Base-by-base conservation (phyloP, 345 rosid genomes). In the Bruguiera parviflora region DNA sequence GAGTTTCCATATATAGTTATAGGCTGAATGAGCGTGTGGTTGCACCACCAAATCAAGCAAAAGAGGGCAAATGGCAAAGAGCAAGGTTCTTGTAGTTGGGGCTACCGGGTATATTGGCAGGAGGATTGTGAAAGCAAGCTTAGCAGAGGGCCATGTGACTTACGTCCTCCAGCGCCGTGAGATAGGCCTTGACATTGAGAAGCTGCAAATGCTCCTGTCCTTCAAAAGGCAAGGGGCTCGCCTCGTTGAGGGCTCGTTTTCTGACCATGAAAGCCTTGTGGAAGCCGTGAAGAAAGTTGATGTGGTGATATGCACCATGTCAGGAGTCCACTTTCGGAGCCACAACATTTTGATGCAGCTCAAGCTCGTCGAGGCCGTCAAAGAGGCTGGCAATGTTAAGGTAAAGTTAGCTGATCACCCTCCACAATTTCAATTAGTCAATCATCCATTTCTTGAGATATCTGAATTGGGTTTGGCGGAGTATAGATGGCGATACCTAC, bases 311-410 rank as follows among this genome's bases (percentile, higher is more conserved):
- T 83, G 81, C 69, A 76, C 93, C 78, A 79, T 88, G 72, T 88
- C 93, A 0, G 93, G 90, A 0, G 93, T 81, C 25, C 89, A 83
- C 51, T 88, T 86, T 52, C 70, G 86, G 62, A 74, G 77, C 63
- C 93, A 86, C 69, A 88, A 82, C 69, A 47, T 88, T 46, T 16
- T 82, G 59, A 20, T 81, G 79, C 93, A 88, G 82, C 84, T 86
- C 68, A 77, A 79, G 68, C 84, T 88, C 28, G 90, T 84, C 7
- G 82, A 84, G 1, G 93, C 93, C 73, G 86, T 88, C 77, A 86
- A 83, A 64, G 81, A 83, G 68, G 93, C 93, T 0, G 90, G 90
- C 49, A 88, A 88, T 8, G 68, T 88, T 25, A 84, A 86, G 90
- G 93, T 88, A 68, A 43, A 3, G 49, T 0, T 0, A 13, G 49